phyloP scores from a whole-genome alignment of 352 stramenopile genomes.

The Globisporangium camurandrum region DNA sequence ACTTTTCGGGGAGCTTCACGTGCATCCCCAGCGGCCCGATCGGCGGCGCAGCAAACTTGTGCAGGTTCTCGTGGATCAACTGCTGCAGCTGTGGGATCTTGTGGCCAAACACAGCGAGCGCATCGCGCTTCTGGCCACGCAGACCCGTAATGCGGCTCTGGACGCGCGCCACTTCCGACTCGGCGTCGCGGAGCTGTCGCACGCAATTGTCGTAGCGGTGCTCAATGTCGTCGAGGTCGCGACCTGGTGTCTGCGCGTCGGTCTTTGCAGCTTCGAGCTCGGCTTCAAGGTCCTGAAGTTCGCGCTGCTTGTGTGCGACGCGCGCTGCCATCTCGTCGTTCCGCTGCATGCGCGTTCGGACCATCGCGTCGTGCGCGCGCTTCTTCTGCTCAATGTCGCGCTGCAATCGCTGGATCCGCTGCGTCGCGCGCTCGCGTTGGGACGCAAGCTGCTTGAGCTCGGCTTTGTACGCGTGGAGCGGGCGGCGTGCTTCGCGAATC shows the following conservation, averaged over 20 bases:
- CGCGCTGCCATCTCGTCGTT: constrained; percentile 51
- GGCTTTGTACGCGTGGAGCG: constrained; percentile 56
- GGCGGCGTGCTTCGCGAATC: constrained; percentile 56
- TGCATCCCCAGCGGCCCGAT: constrained; percentile 71
- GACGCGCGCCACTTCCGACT: constrained; percentile 35
- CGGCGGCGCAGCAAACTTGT: constrained; percentile 50
- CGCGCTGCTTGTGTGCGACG: constrained; percentile 39
- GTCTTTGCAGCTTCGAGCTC: constrained; percentile 35
- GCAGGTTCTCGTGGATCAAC: constrained; percentile 61
- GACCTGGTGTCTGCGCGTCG: constrained; percentile 13
- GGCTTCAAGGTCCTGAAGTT: constrained; percentile 28
- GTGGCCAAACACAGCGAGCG: constrained; percentile 57
- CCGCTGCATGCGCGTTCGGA: constrained; percentile 45
- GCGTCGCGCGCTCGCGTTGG: constrained; percentile 40
- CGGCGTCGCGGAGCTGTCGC: constrained; percentile 46
- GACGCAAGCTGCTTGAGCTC: constrained; percentile 54
- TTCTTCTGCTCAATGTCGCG: constrained; percentile 46
- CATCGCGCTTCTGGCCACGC: constrained; percentile 45
- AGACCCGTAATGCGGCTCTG: constrained; percentile 42
- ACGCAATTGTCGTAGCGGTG: constrained; percentile 48
- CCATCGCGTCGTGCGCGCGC: constrained; percentile 43
- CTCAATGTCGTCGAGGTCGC: constrained; percentile 49
- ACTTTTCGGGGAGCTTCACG: constrained; percentile 61
- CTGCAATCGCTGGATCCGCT: constrained; percentile 41
- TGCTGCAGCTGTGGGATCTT: constrained; percentile 64